A percentile compares a stretch with the other conserved stretches of the same genome.
These are phyloP conservation scores for Vigna nakashimae DNA, from an alignment of 306 rosid species.

Conservation along the genomic window DNA sequence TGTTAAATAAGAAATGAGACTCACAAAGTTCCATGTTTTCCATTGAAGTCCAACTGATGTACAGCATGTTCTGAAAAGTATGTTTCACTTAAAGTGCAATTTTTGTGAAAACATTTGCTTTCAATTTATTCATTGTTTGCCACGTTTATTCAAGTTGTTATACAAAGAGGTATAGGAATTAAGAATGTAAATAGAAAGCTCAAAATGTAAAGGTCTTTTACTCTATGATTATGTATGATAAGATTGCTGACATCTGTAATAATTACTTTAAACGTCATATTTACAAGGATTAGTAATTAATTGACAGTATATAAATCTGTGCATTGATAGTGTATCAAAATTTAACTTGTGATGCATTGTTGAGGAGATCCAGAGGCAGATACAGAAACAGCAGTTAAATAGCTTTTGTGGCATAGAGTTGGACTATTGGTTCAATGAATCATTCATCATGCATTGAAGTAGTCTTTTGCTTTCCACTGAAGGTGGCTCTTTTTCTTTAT, in stretches of 20 bases:
- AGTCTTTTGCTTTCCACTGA: constrained; percentile 23
- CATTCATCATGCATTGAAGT: constrained; percentile 1
- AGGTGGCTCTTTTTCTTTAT: constrained; percentile 35
- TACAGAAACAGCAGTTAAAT: neutral
- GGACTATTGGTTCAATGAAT: constrained; percentile 12
- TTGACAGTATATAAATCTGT: neutral
- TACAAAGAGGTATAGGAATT: neutral
- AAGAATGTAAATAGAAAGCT: neutral
- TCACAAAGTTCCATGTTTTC: too few relatives aligned
- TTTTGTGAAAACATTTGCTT: neutral
- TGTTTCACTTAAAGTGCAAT: too few relatives aligned
- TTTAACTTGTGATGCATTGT: neutral
- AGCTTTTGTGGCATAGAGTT: constrained; percentile 1
- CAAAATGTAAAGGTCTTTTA: neutral
- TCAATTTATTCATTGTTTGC: neutral
- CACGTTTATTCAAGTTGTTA: neutral
- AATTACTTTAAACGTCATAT: neutral
- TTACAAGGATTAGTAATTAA: neutral
- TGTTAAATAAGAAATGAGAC: too few relatives aligned
- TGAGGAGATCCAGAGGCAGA: neutral
- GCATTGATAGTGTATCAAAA: neutral
- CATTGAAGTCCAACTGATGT: too few relatives aligned
- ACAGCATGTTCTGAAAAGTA: too few relatives aligned
- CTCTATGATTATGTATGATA: neutral
- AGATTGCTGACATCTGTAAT: neutral